These are phyloP conservation scores for Akanthomyces lecanii DNA, from an alignment of 2,329 filamentous ascomycete genomes.

Conservation along the genomic window DNA sequence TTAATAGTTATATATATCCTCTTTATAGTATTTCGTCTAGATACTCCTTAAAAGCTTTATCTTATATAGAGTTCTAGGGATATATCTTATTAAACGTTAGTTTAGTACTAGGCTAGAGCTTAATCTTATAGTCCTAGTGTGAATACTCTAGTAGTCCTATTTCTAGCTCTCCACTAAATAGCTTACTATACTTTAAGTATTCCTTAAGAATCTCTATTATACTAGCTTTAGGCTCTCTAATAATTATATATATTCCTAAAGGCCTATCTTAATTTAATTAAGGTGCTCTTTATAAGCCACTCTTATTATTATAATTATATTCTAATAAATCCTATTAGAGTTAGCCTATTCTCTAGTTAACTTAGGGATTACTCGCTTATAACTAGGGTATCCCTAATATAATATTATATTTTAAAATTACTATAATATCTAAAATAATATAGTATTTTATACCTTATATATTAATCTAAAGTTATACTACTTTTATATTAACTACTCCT, in stretches of 20 bases:
- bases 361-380: not conserved
- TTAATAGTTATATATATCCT: not conserved
- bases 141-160: not conserved
- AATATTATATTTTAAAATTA: not conserved
- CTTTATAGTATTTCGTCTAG: not conserved
- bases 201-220: not conserved
- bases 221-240: constrained; percentile 1
- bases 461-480: not conserved
- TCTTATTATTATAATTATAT: not conserved
- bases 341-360: too few relatives aligned
- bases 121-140: not conserved
- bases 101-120: not conserved
- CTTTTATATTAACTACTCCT: too few relatives aligned
- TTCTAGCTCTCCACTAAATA: not conserved
- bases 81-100: not conserved
- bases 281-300: not conserved
- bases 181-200: not conserved
- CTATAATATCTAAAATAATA: not conserved
- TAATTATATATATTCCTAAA: constrained; percentile 1
- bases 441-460: not conserved
- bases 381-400: constrained; percentile 1
- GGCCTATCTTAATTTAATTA: not conserved
- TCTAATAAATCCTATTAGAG: not conserved
- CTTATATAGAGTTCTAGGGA: not conserved
- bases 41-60: not conserved